These are phyloP conservation scores for Penicillium palitans DNA, from an alignment of 2,329 filamentous ascomycete species.

Conservation along the genomic window DNA sequence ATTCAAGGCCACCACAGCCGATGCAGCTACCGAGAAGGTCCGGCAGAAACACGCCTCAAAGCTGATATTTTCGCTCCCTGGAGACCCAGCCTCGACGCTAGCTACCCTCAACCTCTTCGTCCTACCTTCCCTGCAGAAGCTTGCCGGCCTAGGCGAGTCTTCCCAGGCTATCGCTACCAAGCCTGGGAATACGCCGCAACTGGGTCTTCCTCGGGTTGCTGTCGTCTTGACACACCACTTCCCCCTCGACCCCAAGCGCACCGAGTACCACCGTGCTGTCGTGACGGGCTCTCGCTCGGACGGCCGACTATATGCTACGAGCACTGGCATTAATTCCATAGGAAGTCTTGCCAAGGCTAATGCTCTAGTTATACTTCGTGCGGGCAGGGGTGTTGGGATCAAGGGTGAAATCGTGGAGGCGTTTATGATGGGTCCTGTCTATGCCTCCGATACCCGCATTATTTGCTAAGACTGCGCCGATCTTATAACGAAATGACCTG, in stretches of 20 bases:
- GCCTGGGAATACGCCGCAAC: constrained; percentile 52
- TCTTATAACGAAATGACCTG: background rate
- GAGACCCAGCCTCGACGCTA: constrained; percentile 87
- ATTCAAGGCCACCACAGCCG: constrained; percentile 42
- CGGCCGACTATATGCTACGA: constrained; percentile 63
- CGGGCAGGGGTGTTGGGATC: constrained; percentile 55
- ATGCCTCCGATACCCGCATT: constrained; percentile 3
- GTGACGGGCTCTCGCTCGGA: constrained; percentile 62
- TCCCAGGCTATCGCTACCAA: background rate
- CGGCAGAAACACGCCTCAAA: constrained; percentile 60
- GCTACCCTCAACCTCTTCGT: constrained; percentile 95
- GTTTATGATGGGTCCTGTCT: constrained; percentile 66
- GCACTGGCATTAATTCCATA: constrained; percentile 76
- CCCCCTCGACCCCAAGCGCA: constrained; percentile 66
- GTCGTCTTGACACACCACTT: constrained; percentile 73
- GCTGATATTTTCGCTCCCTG: constrained; percentile 82
- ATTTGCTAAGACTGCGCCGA: background rate
- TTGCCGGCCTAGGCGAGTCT: constrained; percentile 60
- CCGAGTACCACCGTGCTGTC: constrained; percentile 83
- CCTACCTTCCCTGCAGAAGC: constrained; percentile 75
- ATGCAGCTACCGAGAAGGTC: background rate
- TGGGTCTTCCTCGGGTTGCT: constrained; percentile 68
- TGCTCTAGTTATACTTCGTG: constrained; percentile 66
- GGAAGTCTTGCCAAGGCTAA: constrained; percentile 86
- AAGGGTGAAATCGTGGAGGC: constrained; percentile 73